These are phyloP conservation scores for Candida buenavistaensis DNA, from an alignment of 1,139 yeast species.

Conservation along the genomic window DNA sequence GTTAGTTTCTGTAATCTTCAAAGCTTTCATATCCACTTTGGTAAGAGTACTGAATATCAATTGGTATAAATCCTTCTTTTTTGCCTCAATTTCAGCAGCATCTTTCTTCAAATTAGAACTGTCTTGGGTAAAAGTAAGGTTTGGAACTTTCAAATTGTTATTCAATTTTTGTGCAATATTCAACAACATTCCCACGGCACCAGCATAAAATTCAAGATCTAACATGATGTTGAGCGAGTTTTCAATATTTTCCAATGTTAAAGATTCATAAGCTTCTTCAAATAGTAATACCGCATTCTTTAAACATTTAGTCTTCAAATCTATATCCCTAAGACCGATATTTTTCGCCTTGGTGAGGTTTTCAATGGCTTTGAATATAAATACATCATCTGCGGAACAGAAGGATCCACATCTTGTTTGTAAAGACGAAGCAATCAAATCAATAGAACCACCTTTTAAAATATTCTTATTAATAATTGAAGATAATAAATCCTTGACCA, in stretches of 20 bases:
- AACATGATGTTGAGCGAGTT: conserved; percentile 81
- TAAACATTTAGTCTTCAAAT: conserved; percentile 67
- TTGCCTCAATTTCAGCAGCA: conserved; percentile 18
- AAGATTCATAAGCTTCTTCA: conserved; percentile 75
- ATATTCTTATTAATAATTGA: conserved; percentile 88
- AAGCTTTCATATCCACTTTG: conserved; percentile 67
- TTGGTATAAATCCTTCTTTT: conserved; percentile 62
- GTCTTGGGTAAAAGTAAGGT: conserved; percentile 10
- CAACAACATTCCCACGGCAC: conserved; percentile 82
- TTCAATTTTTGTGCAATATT: conserved; percentile 74
- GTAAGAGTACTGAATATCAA: conserved; percentile 73
- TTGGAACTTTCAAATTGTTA: conserved; percentile 18
- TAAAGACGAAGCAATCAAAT: conserved; percentile 79
- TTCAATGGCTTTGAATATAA: conserved; percentile 92
- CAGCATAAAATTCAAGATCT: conserved; percentile 74
- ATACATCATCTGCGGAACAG: conserved; percentile 91
- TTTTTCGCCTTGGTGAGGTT: conserved; percentile 84
- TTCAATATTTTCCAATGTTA: conserved; percentile 76
- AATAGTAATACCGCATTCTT: conserved; percentile 74
- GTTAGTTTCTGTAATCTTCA: conserved; percentile 47
- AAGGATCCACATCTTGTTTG: conserved; percentile 95
- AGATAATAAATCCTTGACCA: conserved; percentile 83
- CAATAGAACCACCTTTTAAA: conserved; percentile 90
- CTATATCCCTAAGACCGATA: conserved; percentile 67
- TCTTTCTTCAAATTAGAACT: conserved; percentile 12